A percentile compares a stretch with the other conserved stretches of the same genome.
Evolutionary conservation across 345 rosid genomes (phyloP).

Genomic region (Acer campestre): DNA sequence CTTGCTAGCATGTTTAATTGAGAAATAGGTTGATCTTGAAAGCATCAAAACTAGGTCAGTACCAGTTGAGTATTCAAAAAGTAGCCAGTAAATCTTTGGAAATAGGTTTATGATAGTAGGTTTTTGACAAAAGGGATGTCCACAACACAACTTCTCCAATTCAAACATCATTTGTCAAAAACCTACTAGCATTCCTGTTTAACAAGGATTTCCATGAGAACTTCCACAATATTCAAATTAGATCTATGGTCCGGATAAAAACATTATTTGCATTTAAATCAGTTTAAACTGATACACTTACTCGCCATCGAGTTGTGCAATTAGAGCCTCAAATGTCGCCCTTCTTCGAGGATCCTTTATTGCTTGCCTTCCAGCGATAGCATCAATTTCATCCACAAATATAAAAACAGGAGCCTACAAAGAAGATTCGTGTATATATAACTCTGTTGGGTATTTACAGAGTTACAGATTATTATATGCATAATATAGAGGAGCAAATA

Average conservation of each 20-base stretch:
- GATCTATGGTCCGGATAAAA: neutral
- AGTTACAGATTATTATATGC: neutral
- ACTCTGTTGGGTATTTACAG: neutral
- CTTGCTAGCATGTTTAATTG: neutral
- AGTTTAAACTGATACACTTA: slow-evolving; percentile 42
- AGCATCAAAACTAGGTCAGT: neutral
- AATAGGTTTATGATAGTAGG: too few species aligned
- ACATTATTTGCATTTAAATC: slow-evolving; percentile 1
- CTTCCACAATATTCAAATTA: neutral
- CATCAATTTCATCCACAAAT: slow-evolving; percentile 97
- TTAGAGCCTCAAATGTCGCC: slow-evolving; percentile 86
- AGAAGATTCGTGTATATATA: slow-evolving; percentile 11
- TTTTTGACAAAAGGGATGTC: too few species aligned
- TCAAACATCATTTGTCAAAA: neutral
- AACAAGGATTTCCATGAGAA: neutral
- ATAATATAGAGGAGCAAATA: neutral
- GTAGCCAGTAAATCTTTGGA: too few species aligned
- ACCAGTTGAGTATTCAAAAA: neutral
- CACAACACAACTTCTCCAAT: too few species aligned
- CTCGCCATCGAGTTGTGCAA: slow-evolving; percentile 96
- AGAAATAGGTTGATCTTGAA: neutral
- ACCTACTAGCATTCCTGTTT: neutral
- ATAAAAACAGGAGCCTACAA: slow-evolving; percentile 93
- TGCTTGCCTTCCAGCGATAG: slow-evolving; percentile 95
- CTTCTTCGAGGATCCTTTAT: slow-evolving; percentile 85